These are phyloP conservation scores for Fusarium redolens DNA, from an alignment of 2,329 filamentous ascomycete genomes.

Conservation along the genomic window DNA sequence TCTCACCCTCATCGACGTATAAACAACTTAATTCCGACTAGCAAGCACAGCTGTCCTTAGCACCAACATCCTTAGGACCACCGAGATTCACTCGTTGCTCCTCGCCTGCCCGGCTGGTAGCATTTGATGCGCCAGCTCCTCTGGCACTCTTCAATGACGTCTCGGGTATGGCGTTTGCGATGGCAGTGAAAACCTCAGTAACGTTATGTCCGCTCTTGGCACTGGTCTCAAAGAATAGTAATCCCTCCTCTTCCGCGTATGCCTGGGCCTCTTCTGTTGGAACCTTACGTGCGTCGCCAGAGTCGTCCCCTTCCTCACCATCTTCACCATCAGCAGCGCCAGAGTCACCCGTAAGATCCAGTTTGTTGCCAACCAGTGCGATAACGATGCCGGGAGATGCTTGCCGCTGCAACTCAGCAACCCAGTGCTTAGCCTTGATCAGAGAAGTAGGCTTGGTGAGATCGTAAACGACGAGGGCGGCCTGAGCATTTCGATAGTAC, in stretches of 20 bases:
- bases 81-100: slow-evolving; percentile 86
- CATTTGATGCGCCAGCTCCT: slow-evolving; percentile 73
- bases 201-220: slow-evolving; percentile 97
- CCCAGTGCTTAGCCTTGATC: slow-evolving; percentile 98
- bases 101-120: slow-evolving; percentile 69
- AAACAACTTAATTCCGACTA: slow-evolving; percentile 52
- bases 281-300: slow-evolving; percentile 85
- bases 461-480: slow-evolving; percentile 97
- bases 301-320: slow-evolving; percentile 68
- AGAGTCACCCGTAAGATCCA: slow-evolving; percentile 81
- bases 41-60: slow-evolving; percentile 93
- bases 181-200: slow-evolving; percentile 95
- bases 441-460: slow-evolving; percentile 96
- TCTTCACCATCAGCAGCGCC: slow-evolving; percentile 58
- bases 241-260: slow-evolving; percentile 93
- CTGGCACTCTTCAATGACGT: slow-evolving; percentile 91
- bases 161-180: slow-evolving; percentile 97
- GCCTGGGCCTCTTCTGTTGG: slow-evolving; percentile 89
- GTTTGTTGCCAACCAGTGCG: slow-evolving; percentile 95
- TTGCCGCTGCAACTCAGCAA: slow-evolving; percentile 95
- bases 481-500: slow-evolving; percentile 99
- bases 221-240: slow-evolving; percentile 98
- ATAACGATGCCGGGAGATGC: slow-evolving; percentile 97
- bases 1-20: slow-evolving; percentile 16
- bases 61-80: slow-evolving; percentile 76